Percentiles rank a stretch among this genome's conserved stretches.
Conservation (phyloP, 768 basidiomycete species). For the Kockovaella imperatae region DNA sequence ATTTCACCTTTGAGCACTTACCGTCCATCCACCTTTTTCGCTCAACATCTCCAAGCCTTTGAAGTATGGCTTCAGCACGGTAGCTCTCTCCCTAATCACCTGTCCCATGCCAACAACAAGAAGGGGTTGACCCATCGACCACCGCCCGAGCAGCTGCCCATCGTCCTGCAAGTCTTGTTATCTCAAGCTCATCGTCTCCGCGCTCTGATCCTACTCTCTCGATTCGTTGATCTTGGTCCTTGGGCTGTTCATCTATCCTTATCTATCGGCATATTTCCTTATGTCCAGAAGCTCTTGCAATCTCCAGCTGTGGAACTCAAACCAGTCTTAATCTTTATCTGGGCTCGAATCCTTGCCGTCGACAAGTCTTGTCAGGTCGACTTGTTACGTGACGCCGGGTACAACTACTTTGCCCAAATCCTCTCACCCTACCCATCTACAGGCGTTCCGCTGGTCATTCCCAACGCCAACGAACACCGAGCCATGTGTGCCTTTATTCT, state of each 20-base stretch:
- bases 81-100: slow-evolving; percentile 46
- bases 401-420: slow-evolving; percentile 48
- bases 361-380: slow-evolving; percentile 87
- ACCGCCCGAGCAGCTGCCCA: slow-evolving; percentile 93
- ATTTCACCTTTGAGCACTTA: slow-evolving; percentile 50
- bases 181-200: slow-evolving; percentile 92
- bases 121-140: slow-evolving; percentile 64
- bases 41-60: slow-evolving; percentile 92
- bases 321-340: slow-evolving; percentile 96
- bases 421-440: slow-evolving; percentile 50
- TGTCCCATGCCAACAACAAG: slow-evolving; percentile 20
- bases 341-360: slow-evolving; percentile 96
- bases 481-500: slow-evolving; percentile 99
- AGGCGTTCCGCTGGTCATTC: slow-evolving; percentile 53
- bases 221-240: slow-evolving; percentile 95
- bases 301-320: slow-evolving; percentile 91
- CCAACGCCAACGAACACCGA: slow-evolving; percentile 88
- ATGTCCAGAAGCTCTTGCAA: slow-evolving; percentile 91
- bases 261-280: slow-evolving; percentile 96
- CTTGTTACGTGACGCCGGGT: slow-evolving; percentile 62
- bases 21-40: slow-evolving; percentile 81
- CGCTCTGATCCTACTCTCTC: slow-evolving; percentile 88
- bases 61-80: slow-evolving; percentile 97
- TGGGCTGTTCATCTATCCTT: slow-evolving; percentile 97
- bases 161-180: slow-evolving; percentile 91